Conservation (phyloP, 768 basidiomycete genomes). For the Russula abietina region DNA sequence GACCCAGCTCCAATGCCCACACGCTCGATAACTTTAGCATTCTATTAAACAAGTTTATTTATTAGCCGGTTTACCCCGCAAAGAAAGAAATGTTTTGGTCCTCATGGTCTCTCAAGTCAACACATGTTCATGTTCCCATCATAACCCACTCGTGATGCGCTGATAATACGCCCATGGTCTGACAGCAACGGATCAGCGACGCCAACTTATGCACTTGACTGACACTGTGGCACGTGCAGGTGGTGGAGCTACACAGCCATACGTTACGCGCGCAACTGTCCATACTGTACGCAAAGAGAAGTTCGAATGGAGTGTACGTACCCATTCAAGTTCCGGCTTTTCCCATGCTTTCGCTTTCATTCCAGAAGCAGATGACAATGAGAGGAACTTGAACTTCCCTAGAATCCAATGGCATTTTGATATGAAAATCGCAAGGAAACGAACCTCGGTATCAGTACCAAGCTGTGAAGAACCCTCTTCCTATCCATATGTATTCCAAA, state of each 20-base stretch:
- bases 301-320: not conserved
- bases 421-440: not conserved
- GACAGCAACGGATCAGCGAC: too few species aligned
- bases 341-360: not conserved
- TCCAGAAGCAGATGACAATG: not conserved
- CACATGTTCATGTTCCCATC: too few species aligned
- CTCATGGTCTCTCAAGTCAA: too few species aligned
- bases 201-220: too few species aligned
- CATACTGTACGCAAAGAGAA: not conserved
- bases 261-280: not conserved
- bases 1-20: too few species aligned
- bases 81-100: too few species aligned
- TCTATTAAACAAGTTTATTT: too few species aligned
- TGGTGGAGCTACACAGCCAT: not conserved
- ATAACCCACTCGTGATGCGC: too few species aligned
- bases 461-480: not conserved
- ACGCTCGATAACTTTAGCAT: too few species aligned
- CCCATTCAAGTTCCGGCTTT: not conserved
- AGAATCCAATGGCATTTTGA: not conserved
- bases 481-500: not conserved
- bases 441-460: not conserved
- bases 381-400: constrained; percentile 1
- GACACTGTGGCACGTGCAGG: not conserved
- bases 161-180: too few species aligned
- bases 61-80: too few species aligned